Base-by-base conservation (phyloP, 2,329 filamentous ascomycete species). In the Trichophyton verrucosum region DNA sequence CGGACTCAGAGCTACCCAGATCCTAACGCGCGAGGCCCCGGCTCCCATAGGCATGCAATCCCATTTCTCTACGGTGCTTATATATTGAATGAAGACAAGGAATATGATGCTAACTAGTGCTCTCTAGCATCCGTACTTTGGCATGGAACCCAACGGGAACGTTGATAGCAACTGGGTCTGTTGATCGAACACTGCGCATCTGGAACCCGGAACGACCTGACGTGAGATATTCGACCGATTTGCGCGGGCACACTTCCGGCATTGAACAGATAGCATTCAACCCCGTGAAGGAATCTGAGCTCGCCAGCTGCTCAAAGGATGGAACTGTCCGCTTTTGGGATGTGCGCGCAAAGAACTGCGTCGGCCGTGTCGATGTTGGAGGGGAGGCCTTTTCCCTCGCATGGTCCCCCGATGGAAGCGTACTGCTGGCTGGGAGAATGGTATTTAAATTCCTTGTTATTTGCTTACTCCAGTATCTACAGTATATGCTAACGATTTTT, bases 71-170 rank as follows among this genome's bases (percentile, higher is more conserved):
- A 58, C 22, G 33, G 15, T 51, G 13, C 33, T 61, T 59, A 15
- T 59, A 17, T 57, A 38, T 38, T 33, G n/a, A 20, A 47, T 24
- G 22, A 22, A 9, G 3, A 24, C 30, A 20, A 53, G 11, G 30
- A 7, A 15, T 47, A 17, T 8, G 38, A 11, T 58, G 47, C 17
- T 33, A 20, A 36, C 13, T 27, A 36, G 51, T 63, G 77, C 79
- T 65, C 69, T 69, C 44, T 65, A 66, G 86, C 64, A 80, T 95
- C 61, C 85, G 88, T 46, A 86, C 87, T 1, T 86, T 97, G 65
- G 86, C 88, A 44, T 97, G 92, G 92, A 96, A 92, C 65, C 89
- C 91, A 0, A 79, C 89, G 0, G 91, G 92, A 38, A 87, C 84
- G 7, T 79, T 94, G 62, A 85, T 97, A 63, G 92, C 92, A 0